Evolutionary conservation across 495 filamentous ascomycete species (phyloP).

Genomic region (Aspergillus diversus): DNA sequence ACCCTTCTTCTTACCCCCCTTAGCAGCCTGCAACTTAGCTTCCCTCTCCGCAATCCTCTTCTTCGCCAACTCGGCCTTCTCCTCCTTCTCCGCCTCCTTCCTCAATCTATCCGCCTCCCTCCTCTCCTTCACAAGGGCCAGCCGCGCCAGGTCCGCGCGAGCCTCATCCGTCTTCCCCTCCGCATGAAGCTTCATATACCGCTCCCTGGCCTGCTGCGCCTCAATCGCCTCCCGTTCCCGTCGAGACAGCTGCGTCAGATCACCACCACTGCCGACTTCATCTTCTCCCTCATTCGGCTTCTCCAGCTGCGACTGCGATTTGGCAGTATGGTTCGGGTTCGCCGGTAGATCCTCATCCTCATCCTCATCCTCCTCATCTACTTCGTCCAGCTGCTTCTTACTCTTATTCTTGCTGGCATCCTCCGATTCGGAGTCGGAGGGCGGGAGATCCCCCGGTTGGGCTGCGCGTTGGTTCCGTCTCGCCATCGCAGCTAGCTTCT

Average conservation of each 20-base stretch:
- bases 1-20: slow-evolving; percentile 39
- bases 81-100: slow-evolving; percentile 82
- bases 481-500: slow-evolving; percentile 86
- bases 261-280: slow-evolving; percentile 30
- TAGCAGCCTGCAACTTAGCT: slow-evolving; percentile 37
- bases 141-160: slow-evolving; percentile 82
- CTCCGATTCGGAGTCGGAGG: slow-evolving; percentile 66
- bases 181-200: slow-evolving; percentile 91
- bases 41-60: slow-evolving; percentile 43
- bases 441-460: slow-evolving; percentile 81
- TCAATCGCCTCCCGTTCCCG: slow-evolving; percentile 88
- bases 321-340: slow-evolving; percentile 86
- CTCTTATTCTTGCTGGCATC: slow-evolving; percentile 46
- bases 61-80: slow-evolving; percentile 64
- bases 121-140: slow-evolving; percentile 80
- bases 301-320: slow-evolving; percentile 62
- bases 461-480: slow-evolving; percentile 63
- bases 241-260: slow-evolving; percentile 65
- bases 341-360: slow-evolving; percentile 68
- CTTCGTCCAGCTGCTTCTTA: too few species aligned
- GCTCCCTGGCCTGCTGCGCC: slow-evolving; percentile 84
- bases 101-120: slow-evolving; percentile 79
- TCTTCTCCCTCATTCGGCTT: slow-evolving; percentile 42
- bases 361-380: slow-evolving; percentile 44
- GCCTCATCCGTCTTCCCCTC: slow-evolving; percentile 98